phyloP scores from a whole-genome alignment of 805 yeast species.

The Hanseniaspora osmophila region DNA sequence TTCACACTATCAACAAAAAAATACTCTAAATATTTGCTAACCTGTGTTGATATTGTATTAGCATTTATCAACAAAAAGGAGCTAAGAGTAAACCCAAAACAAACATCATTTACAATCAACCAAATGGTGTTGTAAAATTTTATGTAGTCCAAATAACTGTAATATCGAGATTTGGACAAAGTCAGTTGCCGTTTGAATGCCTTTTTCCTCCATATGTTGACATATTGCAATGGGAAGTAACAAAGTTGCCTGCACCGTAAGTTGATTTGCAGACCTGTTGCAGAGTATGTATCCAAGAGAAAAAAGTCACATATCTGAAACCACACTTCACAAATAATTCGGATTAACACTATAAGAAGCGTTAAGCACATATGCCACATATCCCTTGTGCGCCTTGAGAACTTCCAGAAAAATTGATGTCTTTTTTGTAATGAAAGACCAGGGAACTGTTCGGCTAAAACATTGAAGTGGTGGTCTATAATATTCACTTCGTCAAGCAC shows the following conservation, averaged over 20 bases:
- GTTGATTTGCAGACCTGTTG: slow-evolving; percentile 67
- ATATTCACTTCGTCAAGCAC: neutral
- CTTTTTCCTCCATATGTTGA: slow-evolving; percentile 29
- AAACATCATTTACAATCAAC: slow-evolving; percentile 71
- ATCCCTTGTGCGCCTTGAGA: neutral
- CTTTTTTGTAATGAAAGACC: too few species aligned
- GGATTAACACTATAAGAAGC: neutral
- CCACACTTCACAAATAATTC: neutral
- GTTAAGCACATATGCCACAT: neutral
- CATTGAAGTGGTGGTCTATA: neutral
- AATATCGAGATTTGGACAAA: slow-evolving; percentile 24
- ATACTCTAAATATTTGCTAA: slow-evolving; percentile 15
- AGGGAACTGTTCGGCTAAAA: neutral
- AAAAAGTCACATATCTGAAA: neutral
- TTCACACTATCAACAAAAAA: slow-evolving; percentile 30
- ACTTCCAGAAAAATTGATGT: too few species aligned
- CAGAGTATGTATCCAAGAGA: slow-evolving; percentile 26
- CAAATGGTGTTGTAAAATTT: slow-evolving; percentile 76
- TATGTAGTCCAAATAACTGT: slow-evolving; percentile 50
- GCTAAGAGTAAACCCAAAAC: slow-evolving; percentile 54
- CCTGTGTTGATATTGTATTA: slow-evolving; percentile 23
- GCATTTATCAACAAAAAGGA: slow-evolving; percentile 30
- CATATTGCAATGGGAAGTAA: slow-evolving; percentile 67
- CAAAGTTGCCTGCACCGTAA: slow-evolving; percentile 61
- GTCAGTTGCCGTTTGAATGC: neutral